phyloP scores from a whole-genome alignment of 1,139 yeast genomes.

The Wickerhamomyces sp. region DNA sequence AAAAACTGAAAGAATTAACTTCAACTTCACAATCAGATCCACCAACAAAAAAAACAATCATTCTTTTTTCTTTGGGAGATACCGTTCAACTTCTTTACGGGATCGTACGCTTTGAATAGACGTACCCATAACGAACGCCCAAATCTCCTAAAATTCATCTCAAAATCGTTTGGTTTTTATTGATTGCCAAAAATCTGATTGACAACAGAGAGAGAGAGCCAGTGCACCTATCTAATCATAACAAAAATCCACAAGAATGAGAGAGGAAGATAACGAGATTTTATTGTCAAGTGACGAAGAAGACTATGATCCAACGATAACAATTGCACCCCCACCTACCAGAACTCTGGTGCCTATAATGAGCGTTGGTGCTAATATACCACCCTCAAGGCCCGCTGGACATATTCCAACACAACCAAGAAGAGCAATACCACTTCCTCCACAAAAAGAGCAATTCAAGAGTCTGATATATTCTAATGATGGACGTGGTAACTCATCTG shows the following conservation, averaged over 20 bases:
- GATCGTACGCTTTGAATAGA: not conserved
- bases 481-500: not conserved
- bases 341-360: not conserved
- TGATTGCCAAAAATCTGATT: not conserved
- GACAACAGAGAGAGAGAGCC: not conserved
- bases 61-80: too few relatives aligned
- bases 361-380: not conserved
- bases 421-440: not conserved
- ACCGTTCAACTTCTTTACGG: not conserved
- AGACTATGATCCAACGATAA: constrained; percentile 11
- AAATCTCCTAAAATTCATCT: too few relatives aligned
- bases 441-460: not conserved
- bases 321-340: not conserved
- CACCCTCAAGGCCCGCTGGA: not conserved
- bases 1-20: too few relatives aligned
- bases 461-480: not conserved
- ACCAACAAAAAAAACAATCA: too few relatives aligned
- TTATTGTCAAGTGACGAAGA: constrained; percentile 10
- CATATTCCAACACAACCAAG: not conserved
- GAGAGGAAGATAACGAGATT: not conserved
- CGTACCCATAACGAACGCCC: not conserved
- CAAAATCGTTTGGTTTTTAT: not conserved
- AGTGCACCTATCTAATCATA: too few relatives aligned
- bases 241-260: not conserved
- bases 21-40: too few relatives aligned